Base-by-base conservation (phyloP, 441 rosid species). In the Kokia cookei region DNA sequence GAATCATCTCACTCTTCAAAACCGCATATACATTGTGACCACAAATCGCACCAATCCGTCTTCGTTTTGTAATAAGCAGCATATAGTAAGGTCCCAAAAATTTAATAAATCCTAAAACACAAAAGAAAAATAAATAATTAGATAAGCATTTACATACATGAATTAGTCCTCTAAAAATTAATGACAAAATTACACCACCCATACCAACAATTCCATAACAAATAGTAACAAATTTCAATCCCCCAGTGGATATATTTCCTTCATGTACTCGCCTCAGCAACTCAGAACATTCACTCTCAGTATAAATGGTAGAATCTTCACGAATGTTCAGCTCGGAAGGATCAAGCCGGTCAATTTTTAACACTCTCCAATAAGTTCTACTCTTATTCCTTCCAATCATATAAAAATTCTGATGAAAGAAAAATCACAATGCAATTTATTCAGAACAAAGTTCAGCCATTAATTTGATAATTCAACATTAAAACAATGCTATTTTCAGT, bases 61-160 rank as follows among this genome's bases (percentile, higher is more conserved):
- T 90, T 82, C 97, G 88, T 80, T 86, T 83, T 26, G 99, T 95
- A 48, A 95, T 93, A 57, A 94, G 86, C 64, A 95, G 82, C 99
- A 95, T 93, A 88, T 95, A 93, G 72, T 95, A 95, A 26, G 99
- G 99, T 70, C 98, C 99, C 83, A 93, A 78, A 85, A 93, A 95
- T 77, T 90, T 95, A 72, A 95, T 82, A 75, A 95, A 95, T 64
- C 99, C 98, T 95, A 82, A 69, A 47, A 78, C 12, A 76, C 35
- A 80, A 22, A 73, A 74, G 69, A 64, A 12, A 26, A 22, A 58
- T 6, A 3, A 6, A 65, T 10, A 4, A 58, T 59, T 29, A 71
- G 65, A 43, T 53, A 42, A 76, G 72, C 50, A 26, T 27, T 29
- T 9, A 10, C 43, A 69, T 54, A 58, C 12, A 64, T 48, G 32